Base-by-base conservation (phyloP, 1,139 yeast genomes). In the Yamadazyma triangularis region DNA sequence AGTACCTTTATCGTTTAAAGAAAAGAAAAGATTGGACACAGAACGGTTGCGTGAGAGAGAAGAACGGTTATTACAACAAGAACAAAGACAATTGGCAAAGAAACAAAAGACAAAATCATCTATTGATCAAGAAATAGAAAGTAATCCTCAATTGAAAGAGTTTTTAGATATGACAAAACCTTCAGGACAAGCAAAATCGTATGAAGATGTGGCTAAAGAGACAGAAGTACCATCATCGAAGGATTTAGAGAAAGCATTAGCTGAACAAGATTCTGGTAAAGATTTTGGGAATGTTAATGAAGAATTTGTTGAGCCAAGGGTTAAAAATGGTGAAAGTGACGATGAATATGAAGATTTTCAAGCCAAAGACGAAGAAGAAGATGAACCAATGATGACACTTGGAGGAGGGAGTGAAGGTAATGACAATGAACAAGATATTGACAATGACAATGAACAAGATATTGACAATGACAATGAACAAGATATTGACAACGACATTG, bases 131-230 rank as follows among this genome's bases (percentile, higher is more conserved):
- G 80, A 77, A 39, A 76, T 82, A 45, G 73, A 68, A 28, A 65
- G 58, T 36, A 78, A 89, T 52, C 79, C 84, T 4, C 78, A 79
- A 42, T 68, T 91, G 47, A 71, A 73, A 44, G 97, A 91, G 50
- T 91, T 73, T 44, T 67, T 91, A 57, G 85, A 83, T 41, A 84
- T 86, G 4, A 83, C 87, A 78, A 85, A 83, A 45, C 89, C 93
- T 3, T 67, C 85, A 8, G 66, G 73, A 33, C 74, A 72, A 38
- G 69, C 65, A 7, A 74, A 75, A 43, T 71, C 86, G 2, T 84
- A 93, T 93, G 81, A 85, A 8, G 74, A 77, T 28, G 59, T 64
- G 13, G 75, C 75, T 4, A 75, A 73, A 45, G 68, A 70, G 7
- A 56, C 64, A 2, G 79, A 78, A 25, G 79, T 72, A 0, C 77